phyloP scores from a whole-genome alignment of 2,329 filamentous ascomycete species.

The Penicillium sp. region DNA sequence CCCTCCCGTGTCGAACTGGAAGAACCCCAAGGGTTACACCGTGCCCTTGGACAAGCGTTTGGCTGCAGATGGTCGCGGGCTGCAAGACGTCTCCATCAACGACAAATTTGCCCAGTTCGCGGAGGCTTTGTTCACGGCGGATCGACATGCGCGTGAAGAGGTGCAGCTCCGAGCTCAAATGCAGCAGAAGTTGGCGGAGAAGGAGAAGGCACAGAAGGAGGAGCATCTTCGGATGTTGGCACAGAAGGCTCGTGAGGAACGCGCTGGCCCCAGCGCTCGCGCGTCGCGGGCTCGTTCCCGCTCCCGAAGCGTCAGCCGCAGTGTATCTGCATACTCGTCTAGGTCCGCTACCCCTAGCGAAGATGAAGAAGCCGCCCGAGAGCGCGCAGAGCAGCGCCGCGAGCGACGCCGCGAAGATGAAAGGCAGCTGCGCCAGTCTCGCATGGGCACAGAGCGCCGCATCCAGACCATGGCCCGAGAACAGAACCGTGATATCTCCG shows the following conservation, averaged over 20 bases:
- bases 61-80: slow-evolving; percentile 83
- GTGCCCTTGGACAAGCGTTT: slow-evolving; percentile 93
- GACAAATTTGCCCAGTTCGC: slow-evolving; percentile 98
- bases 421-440: slow-evolving; percentile 83
- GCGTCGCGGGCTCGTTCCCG: slow-evolving; percentile 46
- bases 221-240: slow-evolving; percentile 84
- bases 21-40: slow-evolving; percentile 98
- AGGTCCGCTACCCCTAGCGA: slow-evolving; percentile 50
- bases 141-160: slow-evolving; percentile 91
- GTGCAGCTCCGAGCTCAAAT: slow-evolving; percentile 88
- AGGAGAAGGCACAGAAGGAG: slow-evolving; percentile 92
- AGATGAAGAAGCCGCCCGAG: slow-evolving; percentile 69
- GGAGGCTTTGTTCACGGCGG: slow-evolving; percentile 89
- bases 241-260: slow-evolving; percentile 86
- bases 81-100: slow-evolving; percentile 94
- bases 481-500: slow-evolving; percentile 93
- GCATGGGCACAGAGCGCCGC: slow-evolving; percentile 90
- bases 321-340: slow-evolving; percentile 44
- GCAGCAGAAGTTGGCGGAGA: slow-evolving; percentile 94
- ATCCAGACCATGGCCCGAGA: slow-evolving; percentile 92
- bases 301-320: slow-evolving; percentile 45
- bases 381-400: slow-evolving; percentile 71
- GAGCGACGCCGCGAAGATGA: slow-evolving; percentile 81
- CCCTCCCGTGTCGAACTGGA: slow-evolving; percentile 95
- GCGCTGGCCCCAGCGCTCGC: slow-evolving; percentile 53